Evolutionary conservation across 495 filamentous ascomycete genomes (phyloP).

Genomic region (Podospora appendiculata): DNA sequence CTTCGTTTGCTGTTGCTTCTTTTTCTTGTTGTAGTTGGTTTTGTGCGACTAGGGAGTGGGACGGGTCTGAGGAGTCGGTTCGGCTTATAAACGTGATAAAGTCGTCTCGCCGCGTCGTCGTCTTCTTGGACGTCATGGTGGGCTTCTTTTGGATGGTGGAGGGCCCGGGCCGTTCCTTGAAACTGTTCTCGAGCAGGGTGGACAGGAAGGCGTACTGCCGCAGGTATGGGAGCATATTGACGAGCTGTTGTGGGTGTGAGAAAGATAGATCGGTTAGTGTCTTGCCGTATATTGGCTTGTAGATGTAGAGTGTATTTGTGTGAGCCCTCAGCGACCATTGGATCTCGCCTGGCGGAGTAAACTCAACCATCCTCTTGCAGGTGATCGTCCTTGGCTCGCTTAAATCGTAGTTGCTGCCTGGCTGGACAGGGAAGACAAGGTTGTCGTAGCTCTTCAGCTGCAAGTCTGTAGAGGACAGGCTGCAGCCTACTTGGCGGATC

Average conservation of each 20-base stretch:
- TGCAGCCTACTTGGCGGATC: conserved; percentile 58
- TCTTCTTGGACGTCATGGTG: not conserved
- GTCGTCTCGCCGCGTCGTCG: conserved; percentile 22
- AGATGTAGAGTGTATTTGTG: conserved; percentile 59
- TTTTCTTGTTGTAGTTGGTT: too few relatives aligned
- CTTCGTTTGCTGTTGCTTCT: not conserved
- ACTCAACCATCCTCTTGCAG: conserved; percentile 23
- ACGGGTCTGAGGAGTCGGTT: not conserved
- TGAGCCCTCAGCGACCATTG: conserved; percentile 46
- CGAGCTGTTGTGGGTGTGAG: conserved; percentile 76
- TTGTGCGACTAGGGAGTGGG: not conserved
- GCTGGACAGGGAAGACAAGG: conserved; percentile 49
- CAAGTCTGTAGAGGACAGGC: conserved; percentile 41
- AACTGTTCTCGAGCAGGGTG: conserved; percentile 54
- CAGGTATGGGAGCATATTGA: conserved; percentile 66
- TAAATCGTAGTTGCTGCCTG: conserved; percentile 26
- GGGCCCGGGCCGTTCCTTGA: conserved; percentile 21
- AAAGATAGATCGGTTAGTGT: conserved; percentile 69
- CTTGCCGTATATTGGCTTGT: conserved; percentile 61
- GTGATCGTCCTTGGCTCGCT: conserved; percentile 31
- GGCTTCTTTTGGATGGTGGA: conserved; percentile 9
- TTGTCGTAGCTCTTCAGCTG: conserved; percentile 57
- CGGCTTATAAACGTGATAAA: conserved; percentile 25
- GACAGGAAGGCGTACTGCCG: conserved; percentile 68
- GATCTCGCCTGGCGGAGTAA: conserved; percentile 26